These are phyloP conservation scores for Ambrosia hybrid DNA, from an alignment of 140 eudicot genomes.

Conservation along the genomic window DNA sequence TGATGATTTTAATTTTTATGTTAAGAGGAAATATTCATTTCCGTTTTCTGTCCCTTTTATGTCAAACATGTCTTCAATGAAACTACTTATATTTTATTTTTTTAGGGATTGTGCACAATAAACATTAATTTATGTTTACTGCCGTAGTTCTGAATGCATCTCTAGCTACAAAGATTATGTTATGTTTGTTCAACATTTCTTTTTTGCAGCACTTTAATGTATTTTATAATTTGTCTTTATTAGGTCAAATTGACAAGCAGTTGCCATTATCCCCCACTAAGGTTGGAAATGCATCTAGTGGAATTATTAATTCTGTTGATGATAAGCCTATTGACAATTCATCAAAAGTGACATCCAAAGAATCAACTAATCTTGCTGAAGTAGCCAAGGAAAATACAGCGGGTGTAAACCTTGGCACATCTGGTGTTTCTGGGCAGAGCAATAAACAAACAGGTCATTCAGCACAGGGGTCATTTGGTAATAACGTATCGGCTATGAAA, in stretches of 20 bases:
- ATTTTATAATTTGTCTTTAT: conserved; percentile 20
- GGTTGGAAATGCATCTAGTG: conserved; percentile 46
- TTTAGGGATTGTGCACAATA: neutral
- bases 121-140: no score
- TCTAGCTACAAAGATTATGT: conserved; percentile 8
- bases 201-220: neutral
- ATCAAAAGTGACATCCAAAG: conserved; percentile 34
- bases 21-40: neutral
- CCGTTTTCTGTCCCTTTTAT: neutral
- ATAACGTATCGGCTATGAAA: conserved; percentile 37
- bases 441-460: conserved; percentile 50
- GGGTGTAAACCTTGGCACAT: conserved; percentile 26
- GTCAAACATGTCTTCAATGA: neutral
- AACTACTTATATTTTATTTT: neutral
- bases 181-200: neutral
- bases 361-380: conserved; percentile 48
- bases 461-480: conserved; percentile 26
- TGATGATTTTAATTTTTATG: neutral
- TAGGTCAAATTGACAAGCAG: conserved; percentile 71
- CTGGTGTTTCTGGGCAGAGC: conserved; percentile 35
- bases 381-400: conserved; percentile 44
- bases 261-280: conserved; percentile 32
- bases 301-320: conserved; percentile 38
- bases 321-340: conserved; percentile 46
- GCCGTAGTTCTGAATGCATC: neutral